Evolutionary conservation across 805 yeast species (phyloP), one percentile per base, ranked within the genome.

Genomic region (Torulaspora delbrueckii): DNA sequence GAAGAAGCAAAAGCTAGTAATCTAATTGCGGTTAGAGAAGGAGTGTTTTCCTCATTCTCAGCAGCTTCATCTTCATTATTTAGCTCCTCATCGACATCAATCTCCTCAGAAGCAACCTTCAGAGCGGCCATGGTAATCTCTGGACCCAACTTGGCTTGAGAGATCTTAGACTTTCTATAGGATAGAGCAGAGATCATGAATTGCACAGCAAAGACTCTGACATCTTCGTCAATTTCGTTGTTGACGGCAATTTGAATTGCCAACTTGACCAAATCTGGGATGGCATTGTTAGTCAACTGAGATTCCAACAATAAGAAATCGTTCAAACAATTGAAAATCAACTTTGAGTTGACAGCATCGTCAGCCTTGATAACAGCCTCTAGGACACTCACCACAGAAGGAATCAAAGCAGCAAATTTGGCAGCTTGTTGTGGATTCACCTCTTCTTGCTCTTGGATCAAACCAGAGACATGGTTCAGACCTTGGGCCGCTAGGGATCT

Each of bases 11-110:
- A 78, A 43, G 87, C 85, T 43, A 93, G 66, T 48, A 91, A 72
- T 69, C 96, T 79, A 57, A 89, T 75, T 12, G 95, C 96, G 54
- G 88, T 75, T 41, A 84, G 67, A 36, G 81, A 68, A 46, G 96
- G 95, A 45, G 82, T 77, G 59, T 81, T 84, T 68, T 91, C 98
- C 70, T 89, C 96, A 62, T 87, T 89, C 67, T 89, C 96, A 56
- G 86, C 91, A 58, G 89, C 95, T 62, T 86, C 96, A 52, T 84
- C 90, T 59, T 85, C 91, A 49, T 78, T 82, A 52, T 80, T 79
- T 53, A 85, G 74, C 63, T 84, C 91, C 28, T 77, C 82, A 43
- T 79, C 86, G 37, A 79, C 84, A 54, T 85, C 93, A 45, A 83
- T 79, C 57, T 85, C 95, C 68, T 87, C 96, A 52, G 89, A 76